Base-by-base conservation (phyloP, 176 grass and related monocot genomes). In the Juncus effusus region DNA sequence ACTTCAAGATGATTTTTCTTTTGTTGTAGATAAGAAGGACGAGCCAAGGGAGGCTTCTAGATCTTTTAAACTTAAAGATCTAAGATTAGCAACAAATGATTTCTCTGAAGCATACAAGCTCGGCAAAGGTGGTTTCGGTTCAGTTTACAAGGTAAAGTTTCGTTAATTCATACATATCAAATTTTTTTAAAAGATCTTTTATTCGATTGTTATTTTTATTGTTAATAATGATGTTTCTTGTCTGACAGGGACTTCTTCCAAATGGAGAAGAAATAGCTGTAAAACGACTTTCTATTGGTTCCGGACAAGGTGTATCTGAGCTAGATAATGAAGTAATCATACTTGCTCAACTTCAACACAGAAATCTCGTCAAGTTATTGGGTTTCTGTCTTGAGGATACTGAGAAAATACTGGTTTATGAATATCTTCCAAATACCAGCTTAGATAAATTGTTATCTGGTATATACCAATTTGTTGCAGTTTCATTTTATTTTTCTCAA, bases 401-500 rank as follows among this genome's bases (percentile, higher is more conserved):
- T 51, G 86, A 95, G 76, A 90, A 84, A 65, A 75, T 90, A 44
- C 71, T 95, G 60, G 72, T 95, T 49, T 90, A 95, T 40, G 83
- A 90, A 70, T 87, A 83, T 10, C 80, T 87, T 76, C 80, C 4
- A 59, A 95, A 90, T 63, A 87, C 80, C 74, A 95, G 86, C 72
- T 42, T 95, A 3, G 90, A 90, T 64, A 66, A 64, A 47, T 80
- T 95, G 50, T 62, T 90, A 60, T 86, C 89, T 58, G 78, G 83
- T 90, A 79, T 28, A 28, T 28, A 28, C 19, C 19, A 28, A 28
- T 28, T 28, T 28, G 19, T 28, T 28, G 19, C 19, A 28, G 19
- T 28, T 28, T 28, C 6, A 54, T 38, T 41, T 45, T 16, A 41
- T 16, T 40, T 8, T 42, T 13, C 58, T 61, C 9, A 60, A 45